Base-by-base conservation (phyloP, 2,329 filamentous ascomycete species). In the Sporothrix phasma region DNA sequence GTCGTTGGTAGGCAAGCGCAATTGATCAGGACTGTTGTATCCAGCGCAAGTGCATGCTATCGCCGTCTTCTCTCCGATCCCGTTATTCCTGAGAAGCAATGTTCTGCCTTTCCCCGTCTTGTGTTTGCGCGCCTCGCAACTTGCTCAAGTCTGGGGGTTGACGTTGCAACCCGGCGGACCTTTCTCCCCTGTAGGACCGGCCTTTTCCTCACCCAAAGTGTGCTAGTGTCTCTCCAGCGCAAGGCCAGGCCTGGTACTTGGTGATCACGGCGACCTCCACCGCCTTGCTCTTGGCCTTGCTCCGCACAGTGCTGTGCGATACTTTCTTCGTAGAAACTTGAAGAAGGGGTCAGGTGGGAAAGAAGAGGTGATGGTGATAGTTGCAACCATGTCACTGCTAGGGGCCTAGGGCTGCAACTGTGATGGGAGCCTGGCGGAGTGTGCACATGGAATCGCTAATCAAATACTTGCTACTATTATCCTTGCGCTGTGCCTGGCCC, bases 361-460 rank as follows among this genome's bases (percentile, higher is more conserved):
- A 59, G 7, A 29, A 29, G 24, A 29, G 22, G 56, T 59, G 45
- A 49, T 26, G 34, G 49, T 63, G 61, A 47, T 39, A 41, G 53
- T 11, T 41, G 56, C 24, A 39, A 59, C 54, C 17, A 39, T 43
- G 54, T 31, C 37, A 58, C 5, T 54, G 51, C 31, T 62, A 31
- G 61, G 49, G 47, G n/a, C 31, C 31, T 62, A 31, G 61, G 49
- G 47, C 26, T 43, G 47, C 29, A 10, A 63, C 47, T 43, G 61
- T 63, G 61, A 63, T 34, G 49, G 56, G n/a, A 46, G 45, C 15
- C 47, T 34, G 26, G 34, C 7, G 43, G 43, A 6, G 34, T 15
- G 37, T 13, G 13, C 5, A 51, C 45, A 26, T 10, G 26, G 11
- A 15, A 11, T n/a, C n/a, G n/a, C n/a, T n/a, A n/a, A n/a, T n/a